Base-by-base conservation (phyloP, 1,284 basidiomycete genomes). In the Boletus sp. region DNA sequence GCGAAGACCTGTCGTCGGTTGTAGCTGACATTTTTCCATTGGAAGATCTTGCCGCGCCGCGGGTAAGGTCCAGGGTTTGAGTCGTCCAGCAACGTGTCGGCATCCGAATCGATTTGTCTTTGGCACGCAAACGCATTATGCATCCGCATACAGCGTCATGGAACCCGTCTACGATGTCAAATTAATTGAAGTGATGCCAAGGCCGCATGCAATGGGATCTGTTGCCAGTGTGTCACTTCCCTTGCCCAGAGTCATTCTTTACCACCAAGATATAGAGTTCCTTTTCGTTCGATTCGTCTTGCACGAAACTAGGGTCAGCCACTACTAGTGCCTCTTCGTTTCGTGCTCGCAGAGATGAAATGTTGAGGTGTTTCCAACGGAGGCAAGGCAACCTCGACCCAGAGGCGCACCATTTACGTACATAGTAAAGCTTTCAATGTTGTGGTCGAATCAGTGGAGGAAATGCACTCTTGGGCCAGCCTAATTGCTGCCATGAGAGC, bases 101-200 rank as follows among this genome's bases (percentile, higher is more conserved):
- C 29, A 31, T 9, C 24, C n/a, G n/a, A n/a, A 7, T 18, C 27
- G 27, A n/a, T n/a, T 20, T 31, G 7, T 47, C 45, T 31, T 12
- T 13, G 20, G 31, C 18, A 51, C 24, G 13, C 27, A 48, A 29
- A 7, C 13, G 7, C 24, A 20, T 51, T 18, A 8, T n/a, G 1
- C 15, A 35, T 29, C 36, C 48, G 16, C 31, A 53, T 36, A 12
- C 29, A 20, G 2, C 29, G 16, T 8, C 24, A 24, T 24, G 24
- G 13, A 18, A 7, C 31, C 45, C 29, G n/a, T 36, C 13, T 7
- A 29, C 4, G 6, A 8, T 9, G 11, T 20, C 11, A 57, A 22
- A 31, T 47, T n/a, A 29, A 31, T n/a, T 18, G 12, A 43, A n/a
- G 31, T 37, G 56, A 57, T 58, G 56, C 56, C 56, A 57, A 43